Conservation (phyloP, 176 grass and related monocot genomes). For the Stipa capillata region DNA sequence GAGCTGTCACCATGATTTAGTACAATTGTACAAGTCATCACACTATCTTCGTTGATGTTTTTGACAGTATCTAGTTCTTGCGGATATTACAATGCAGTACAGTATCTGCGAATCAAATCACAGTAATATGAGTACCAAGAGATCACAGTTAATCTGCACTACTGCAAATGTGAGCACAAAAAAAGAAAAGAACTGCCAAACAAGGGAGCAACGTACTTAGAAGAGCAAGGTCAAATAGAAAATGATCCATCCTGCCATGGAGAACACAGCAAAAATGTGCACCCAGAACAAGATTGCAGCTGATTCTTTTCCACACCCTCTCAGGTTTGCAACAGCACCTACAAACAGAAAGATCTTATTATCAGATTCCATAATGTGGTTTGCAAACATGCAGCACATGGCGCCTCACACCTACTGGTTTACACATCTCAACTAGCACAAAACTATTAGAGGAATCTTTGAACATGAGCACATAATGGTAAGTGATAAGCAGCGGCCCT, state of each 20-base stretch:
- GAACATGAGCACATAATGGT: neutral
- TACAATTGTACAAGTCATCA: constrained; percentile 22
- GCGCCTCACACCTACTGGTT: neutral
- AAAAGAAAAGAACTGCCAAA: neutral
- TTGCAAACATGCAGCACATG: constrained; percentile 23
- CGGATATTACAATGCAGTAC: neutral
- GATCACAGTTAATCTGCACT: neutral
- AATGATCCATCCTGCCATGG: constrained; percentile 95
- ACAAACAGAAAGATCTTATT: neutral
- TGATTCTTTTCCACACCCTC: constrained; percentile 96
- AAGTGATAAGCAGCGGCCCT: neutral
- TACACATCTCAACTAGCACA: constrained; percentile 23
- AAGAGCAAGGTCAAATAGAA: constrained; percentile 80
- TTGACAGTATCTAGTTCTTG: neutral
- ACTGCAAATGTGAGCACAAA: neutral
- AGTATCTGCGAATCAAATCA: constrained; percentile 13
- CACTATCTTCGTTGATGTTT: neutral
- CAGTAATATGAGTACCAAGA: neutral
- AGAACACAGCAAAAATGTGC: constrained; percentile 94
- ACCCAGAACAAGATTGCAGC: constrained; percentile 97
- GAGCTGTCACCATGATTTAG: constrained; percentile 1
- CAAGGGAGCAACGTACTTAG: constrained; percentile 18
- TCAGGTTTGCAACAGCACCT: constrained; percentile 89
- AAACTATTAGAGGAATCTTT: constrained; percentile 2
- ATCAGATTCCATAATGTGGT: constrained; percentile 16